Percentiles rank a stretch among this genome's conserved stretches.
Evolutionary conservation across 2,329 filamentous ascomycete species (phyloP).

Genomic region (Raffaelea ambrosiae): DNA sequence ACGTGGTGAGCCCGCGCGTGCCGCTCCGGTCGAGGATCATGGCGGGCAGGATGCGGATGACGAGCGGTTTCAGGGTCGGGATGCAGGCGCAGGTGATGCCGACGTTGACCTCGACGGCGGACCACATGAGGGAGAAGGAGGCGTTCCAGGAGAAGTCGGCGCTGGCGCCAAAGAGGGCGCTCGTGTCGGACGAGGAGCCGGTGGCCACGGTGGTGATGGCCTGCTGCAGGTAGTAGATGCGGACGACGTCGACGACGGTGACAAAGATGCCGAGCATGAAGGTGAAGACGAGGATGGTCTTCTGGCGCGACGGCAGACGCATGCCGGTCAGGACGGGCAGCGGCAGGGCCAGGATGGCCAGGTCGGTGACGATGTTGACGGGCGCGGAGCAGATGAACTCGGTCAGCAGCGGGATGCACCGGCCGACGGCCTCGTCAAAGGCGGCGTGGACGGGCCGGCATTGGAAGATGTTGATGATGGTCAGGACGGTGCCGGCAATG

Average conservation of each 20-base stretch:
- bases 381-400: conserved; percentile 70
- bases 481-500: conserved; percentile 66
- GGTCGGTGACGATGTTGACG: conserved; percentile 84
- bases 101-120: conserved; percentile 80
- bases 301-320: conserved; percentile 76
- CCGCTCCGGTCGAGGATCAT: conserved; percentile 46
- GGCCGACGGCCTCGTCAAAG: conserved; percentile 38
- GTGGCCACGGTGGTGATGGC: conserved; percentile 42
- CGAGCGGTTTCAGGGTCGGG: conserved; percentile 82
- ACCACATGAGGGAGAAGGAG: conserved; percentile 87
- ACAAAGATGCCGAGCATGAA: conserved; percentile 86
- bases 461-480: conserved; percentile 81
- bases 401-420: conserved; percentile 50
- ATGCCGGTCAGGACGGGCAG: conserved; percentile 84
- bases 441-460: conserved; percentile 67
- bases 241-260: conserved; percentile 76
- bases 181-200: conserved; percentile 23
- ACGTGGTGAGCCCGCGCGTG: conserved; percentile 20
- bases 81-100: conserved; percentile 87
- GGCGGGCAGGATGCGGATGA: conserved; percentile 53
- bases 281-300: conserved; percentile 76
- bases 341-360: conserved; percentile 78
- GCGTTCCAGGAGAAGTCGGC: conserved; percentile 62
- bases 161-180: conserved; percentile 41
- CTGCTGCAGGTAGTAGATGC: conserved; percentile 82